phyloP scores from a whole-genome alignment of 257 asterid genomes.

The Gynochthodes officinalis region DNA sequence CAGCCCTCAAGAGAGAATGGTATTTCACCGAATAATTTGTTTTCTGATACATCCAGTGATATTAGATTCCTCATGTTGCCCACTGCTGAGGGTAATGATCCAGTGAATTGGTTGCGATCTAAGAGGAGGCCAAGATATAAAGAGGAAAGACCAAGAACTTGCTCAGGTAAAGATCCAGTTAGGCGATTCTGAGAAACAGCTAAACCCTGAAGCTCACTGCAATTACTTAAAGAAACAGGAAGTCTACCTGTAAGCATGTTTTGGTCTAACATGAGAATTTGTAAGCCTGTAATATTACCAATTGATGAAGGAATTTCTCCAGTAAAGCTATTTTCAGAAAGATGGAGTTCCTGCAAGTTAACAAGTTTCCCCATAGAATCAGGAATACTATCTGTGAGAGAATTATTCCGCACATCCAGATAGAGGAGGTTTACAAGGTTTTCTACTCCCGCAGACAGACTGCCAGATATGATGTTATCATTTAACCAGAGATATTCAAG shows the following conservation, averaged over 20 bases:
- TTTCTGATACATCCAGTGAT: constrained; percentile 21
- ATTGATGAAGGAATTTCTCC: constrained; percentile 31
- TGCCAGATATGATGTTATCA: constrained; percentile 32
- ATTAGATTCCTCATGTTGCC: constrained; percentile 22
- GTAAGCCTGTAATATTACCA: constrained; percentile 29
- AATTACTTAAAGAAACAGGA: constrained; percentile 26
- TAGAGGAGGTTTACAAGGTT: constrained; percentile 18
- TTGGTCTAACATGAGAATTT: constrained; percentile 11
- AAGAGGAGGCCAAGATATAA: constrained; percentile 8
- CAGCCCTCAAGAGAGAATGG: constrained; percentile 26
- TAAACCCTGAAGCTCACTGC: constrained; percentile 15
- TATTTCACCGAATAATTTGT: constrained; percentile 29
- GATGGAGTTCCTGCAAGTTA: constrained; percentile 15
- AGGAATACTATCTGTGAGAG: constrained; percentile 27
- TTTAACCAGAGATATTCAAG: constrained; percentile 22
- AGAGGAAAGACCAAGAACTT: constrained; percentile 21
- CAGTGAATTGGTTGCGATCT: constrained; percentile 22
- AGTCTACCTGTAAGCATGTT: constrained; percentile 32
- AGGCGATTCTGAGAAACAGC: not conserved
- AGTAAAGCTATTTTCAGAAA: constrained; percentile 16
- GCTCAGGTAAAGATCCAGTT: constrained; percentile 15
- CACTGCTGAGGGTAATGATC: constrained; percentile 28
- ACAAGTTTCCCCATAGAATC: constrained; percentile 26
- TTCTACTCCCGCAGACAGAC: constrained; percentile 24
- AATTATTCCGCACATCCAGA: constrained; percentile 24